Percentiles rank a stretch among this genome's conserved stretches.
These are phyloP conservation scores for Sanchytrium tribonematis DNA, from an alignment of 371 early-diverging fungal species.

Conservation along the genomic window DNA sequence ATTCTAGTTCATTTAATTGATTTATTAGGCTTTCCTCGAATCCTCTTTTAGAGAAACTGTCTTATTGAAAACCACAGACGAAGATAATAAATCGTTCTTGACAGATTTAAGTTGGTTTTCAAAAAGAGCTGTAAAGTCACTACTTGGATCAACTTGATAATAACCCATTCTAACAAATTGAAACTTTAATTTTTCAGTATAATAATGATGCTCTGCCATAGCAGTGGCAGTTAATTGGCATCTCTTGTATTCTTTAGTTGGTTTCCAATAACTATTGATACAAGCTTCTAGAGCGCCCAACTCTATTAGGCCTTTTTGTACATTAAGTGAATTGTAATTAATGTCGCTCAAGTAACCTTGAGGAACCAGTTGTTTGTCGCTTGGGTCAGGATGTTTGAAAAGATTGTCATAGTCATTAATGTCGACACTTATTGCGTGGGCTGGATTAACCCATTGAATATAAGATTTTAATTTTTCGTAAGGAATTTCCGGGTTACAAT, in stretches of 20 bases:
- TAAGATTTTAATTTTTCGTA: constrained; percentile 77
- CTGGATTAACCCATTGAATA: constrained; percentile 92
- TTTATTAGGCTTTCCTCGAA: constrained; percentile 2
- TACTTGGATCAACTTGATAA: constrained; percentile 81
- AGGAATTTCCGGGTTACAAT: not conserved
- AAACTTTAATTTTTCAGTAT: constrained; percentile 55
- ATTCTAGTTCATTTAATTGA: not conserved
- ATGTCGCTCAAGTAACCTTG: constrained; percentile 79
- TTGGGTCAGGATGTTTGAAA: constrained; percentile 68
- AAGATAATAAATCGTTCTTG: constrained; percentile 21
- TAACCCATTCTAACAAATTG: constrained; percentile 92
- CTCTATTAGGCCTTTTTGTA: constrained; percentile 49
- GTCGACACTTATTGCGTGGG: constrained; percentile 36
- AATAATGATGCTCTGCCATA: constrained; percentile 6
- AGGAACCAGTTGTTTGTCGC: constrained; percentile 39
- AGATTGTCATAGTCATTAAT: constrained; percentile 54
- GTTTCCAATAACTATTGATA: constrained; percentile 4
- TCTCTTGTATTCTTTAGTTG: constrained; percentile 8
- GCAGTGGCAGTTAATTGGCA: constrained; percentile 4
- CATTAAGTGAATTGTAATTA: constrained; percentile 42
- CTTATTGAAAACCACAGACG: constrained; percentile 42
- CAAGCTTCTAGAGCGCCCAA: constrained; percentile 39
- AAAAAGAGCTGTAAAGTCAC: too few relatives aligned
- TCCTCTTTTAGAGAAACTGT: constrained; percentile 80
- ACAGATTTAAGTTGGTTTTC: too few relatives aligned